These are phyloP conservation scores for Solanum pinnatisectum DNA, from an alignment of 257 asterid species.

Conservation along the genomic window DNA sequence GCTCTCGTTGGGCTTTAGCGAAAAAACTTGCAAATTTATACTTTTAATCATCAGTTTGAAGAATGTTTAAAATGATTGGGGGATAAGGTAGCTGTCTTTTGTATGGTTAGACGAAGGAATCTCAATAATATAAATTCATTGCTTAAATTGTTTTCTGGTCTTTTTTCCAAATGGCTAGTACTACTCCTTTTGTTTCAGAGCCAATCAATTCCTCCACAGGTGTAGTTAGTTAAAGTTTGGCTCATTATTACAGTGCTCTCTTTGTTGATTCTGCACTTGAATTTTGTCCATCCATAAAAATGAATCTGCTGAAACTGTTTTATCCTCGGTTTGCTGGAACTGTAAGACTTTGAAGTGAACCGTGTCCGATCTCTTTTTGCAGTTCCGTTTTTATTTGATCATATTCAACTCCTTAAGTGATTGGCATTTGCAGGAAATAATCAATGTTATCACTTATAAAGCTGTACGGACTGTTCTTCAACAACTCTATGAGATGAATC, in stretches of 20 bases:
- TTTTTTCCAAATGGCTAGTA: not conserved
- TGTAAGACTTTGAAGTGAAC: not conserved
- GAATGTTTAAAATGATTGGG: not conserved
- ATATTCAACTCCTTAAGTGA: not conserved
- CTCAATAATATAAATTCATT: not conserved
- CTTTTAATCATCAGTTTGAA: not conserved
- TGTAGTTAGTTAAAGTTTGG: not conserved
- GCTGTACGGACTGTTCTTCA: conserved; percentile 63
- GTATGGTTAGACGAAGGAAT: not conserved
- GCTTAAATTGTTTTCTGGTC: not conserved
- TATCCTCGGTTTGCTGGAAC: not conserved
- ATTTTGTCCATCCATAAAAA: not conserved
- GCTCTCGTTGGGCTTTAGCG: not conserved
- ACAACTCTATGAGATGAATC: conserved; percentile 71
- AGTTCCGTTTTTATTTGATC: not conserved
- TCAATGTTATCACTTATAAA: conserved; percentile 46
- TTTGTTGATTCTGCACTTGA: not conserved
- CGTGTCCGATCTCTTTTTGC: not conserved
- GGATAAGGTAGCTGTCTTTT: not conserved
- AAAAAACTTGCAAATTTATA: not conserved
- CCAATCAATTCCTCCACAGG: not conserved
- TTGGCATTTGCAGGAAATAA: conserved; percentile 28
- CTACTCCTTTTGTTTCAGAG: not conserved
- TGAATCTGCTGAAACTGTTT: not conserved
- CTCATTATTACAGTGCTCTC: not conserved